A percentile compares a stretch with the other conserved stretches of the same genome.
phyloP scores from a whole-genome alignment of 345 rosid species.

The Euphorbia lathyris region DNA sequence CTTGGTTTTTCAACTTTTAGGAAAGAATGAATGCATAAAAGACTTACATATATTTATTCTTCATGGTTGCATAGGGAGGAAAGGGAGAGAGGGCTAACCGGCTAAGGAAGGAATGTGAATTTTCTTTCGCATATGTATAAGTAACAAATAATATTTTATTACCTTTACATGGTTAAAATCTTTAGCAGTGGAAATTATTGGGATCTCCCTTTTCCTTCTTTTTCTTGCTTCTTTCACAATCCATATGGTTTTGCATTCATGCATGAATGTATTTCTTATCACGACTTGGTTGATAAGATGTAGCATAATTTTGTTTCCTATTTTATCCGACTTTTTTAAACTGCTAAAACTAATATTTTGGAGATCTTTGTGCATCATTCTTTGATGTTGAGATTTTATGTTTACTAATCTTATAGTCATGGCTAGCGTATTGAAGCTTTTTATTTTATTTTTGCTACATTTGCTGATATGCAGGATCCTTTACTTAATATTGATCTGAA shows the following conservation, averaged over 20 bases:
- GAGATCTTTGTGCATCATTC: background rate
- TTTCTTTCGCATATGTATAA: background rate
- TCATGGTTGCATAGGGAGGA: background rate
- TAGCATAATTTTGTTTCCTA: background rate
- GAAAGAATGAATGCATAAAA: no score
- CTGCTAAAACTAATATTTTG: background rate
- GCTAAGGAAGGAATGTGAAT: no score
- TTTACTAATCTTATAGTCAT: slow-evolving; percentile 6
- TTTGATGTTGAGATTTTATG: background rate
- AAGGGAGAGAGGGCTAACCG: background rate
- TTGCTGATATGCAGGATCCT: slow-evolving; percentile 56
- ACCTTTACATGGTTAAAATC: background rate
- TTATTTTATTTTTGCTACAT: background rate
- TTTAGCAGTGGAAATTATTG: background rate
- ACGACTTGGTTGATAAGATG: background rate
- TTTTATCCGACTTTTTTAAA: background rate
- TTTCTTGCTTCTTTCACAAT: background rate
- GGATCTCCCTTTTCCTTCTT: background rate
- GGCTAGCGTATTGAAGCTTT: background rate
- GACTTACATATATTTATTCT: background rate
- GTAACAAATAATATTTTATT: background rate
- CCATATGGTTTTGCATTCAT: no score
- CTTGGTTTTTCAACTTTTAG: no score
- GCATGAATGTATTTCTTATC: background rate
- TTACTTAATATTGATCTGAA: slow-evolving; percentile 64